A percentile compares a stretch with the other conserved stretches of the same genome.
Conservation (phyloP, 2,329 filamentous ascomycete species). For the Nemania serpens region DNA sequence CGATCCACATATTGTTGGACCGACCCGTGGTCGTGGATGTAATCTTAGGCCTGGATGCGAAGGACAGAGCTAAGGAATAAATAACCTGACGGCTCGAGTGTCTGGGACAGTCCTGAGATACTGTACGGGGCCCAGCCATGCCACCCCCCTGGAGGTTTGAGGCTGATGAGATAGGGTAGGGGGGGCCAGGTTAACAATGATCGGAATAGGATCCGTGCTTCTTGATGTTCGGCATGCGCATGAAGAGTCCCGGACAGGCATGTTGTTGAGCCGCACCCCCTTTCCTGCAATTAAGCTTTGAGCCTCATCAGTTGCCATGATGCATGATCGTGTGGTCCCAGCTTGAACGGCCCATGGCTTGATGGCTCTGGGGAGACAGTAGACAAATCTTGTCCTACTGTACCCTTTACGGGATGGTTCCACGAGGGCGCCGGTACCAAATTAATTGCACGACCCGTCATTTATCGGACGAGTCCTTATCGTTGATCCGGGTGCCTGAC, state of each 20-base stretch:
- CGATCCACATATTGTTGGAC: conserved; percentile 35
- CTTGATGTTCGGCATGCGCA: conserved; percentile 17
- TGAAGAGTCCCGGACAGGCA: conserved; percentile 14
- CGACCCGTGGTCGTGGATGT: conserved; percentile 45
- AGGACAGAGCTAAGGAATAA: conserved; percentile 10
- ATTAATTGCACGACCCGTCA: neutral
- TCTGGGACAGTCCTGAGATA: conserved; percentile 30
- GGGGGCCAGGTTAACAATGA: conserved; percentile 16
- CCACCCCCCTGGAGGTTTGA: conserved; percentile 25
- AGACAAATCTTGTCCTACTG: neutral
- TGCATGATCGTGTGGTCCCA: too few species aligned
- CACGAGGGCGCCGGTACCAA: neutral
- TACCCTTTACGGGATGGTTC: neutral
- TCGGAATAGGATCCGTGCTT: conserved; percentile 23
- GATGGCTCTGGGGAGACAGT: neutral
- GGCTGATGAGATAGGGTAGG: conserved; percentile 26
- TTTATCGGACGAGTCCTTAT: too few species aligned
- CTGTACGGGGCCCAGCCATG: conserved; percentile 35
- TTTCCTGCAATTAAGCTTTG: conserved; percentile 11
- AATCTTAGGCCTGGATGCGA: conserved; percentile 32
- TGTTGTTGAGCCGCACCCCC: conserved; percentile 28
- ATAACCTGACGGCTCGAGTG: conserved; percentile 22
- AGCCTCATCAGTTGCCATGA: conserved; percentile 17
- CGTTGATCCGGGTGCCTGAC: neutral
- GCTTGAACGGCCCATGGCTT: neutral